These are phyloP conservation scores for Flueggea neowawraea DNA, from an alignment of 441 rosid genomes.

Conservation along the genomic window DNA sequence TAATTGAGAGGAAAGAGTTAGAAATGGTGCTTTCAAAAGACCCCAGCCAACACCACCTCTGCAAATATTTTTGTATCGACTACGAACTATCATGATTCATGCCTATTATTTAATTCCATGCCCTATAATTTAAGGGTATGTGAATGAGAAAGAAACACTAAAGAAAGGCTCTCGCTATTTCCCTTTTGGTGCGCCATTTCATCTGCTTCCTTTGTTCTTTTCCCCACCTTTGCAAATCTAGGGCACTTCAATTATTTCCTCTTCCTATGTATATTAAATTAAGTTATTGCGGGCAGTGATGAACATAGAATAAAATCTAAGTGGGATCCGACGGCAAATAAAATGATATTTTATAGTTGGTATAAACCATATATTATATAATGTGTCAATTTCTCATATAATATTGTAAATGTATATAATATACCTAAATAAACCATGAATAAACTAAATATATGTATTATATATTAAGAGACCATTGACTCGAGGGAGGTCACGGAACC, in stretches of 20 bases:
- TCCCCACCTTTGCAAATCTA: conserved; percentile 2
- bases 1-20: conserved; percentile 38
- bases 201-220: conserved; percentile 16
- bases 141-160: conserved; percentile 15
- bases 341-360: too few relatives aligned
- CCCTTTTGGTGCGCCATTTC: conserved; percentile 1
- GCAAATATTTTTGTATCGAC: background rate
- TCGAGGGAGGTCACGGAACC: too few relatives aligned
- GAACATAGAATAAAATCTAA: too few relatives aligned
- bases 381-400: too few relatives aligned
- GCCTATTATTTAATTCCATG: conserved; percentile 14
- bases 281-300: too few relatives aligned
- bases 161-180: background rate
- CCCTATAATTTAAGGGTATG: conserved; percentile 9
- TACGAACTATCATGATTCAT: conserved; percentile 1
- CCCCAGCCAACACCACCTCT: conserved; percentile 10
- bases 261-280: background rate
- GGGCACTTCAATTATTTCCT: conserved; percentile 21
- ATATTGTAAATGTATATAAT: too few relatives aligned
- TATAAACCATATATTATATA: too few relatives aligned
- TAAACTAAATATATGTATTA: too few relatives aligned
- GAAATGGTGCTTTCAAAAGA: conserved; percentile 23
- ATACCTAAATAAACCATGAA: too few relatives aligned
- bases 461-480: too few relatives aligned
- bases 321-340: too few relatives aligned